A percentile compares a stretch with the other conserved stretches of the same genome.
phyloP scores from a whole-genome alignment of 2,329 filamentous ascomycete genomes.

The Trichoderma koningii region DNA sequence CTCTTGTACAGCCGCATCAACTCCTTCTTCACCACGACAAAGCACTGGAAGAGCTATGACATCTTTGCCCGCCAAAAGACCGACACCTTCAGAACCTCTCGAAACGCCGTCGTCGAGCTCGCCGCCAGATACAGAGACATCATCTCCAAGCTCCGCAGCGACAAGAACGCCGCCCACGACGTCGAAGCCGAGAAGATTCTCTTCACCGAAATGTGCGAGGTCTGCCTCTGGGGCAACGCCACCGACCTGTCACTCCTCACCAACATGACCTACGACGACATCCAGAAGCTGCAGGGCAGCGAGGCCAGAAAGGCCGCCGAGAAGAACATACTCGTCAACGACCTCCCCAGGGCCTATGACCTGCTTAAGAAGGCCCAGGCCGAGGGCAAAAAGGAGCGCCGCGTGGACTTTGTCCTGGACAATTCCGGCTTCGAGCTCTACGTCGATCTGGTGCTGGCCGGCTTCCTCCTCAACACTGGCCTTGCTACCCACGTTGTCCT shows the following conservation, averaged over 20 bases:
- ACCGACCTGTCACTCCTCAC: conserved; percentile 92
- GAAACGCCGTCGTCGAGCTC: conserved; percentile 80
- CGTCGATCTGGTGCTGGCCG: conserved; percentile 88
- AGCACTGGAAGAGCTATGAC: conserved; percentile 87
- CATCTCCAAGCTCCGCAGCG: conserved; percentile 62
- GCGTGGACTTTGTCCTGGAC: conserved; percentile 93
- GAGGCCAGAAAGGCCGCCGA: conserved; percentile 83
- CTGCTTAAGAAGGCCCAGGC: conserved; percentile 66
- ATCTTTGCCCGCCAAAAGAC: conserved; percentile 89
- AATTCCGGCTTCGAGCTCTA: conserved; percentile 98
- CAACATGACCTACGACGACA: conserved; percentile 88
- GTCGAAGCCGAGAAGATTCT: conserved; percentile 73
- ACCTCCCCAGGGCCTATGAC: conserved; percentile 72
- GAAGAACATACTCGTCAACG: conserved; percentile 89
- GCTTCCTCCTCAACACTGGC: conserved; percentile 80
- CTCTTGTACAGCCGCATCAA: conserved; percentile 64
- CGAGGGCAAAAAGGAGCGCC: conserved; percentile 65
- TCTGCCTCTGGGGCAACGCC: conserved; percentile 96
- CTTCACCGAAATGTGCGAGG: conserved; percentile 92
- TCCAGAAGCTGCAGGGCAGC: conserved; percentile 92
- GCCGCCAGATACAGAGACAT: conserved; percentile 77
- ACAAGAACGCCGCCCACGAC: conserved; percentile 56
- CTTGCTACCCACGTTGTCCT: conserved; percentile 86
- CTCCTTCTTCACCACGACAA: conserved; percentile 73
- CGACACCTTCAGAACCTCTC: conserved; percentile 87